phyloP scores from a whole-genome alignment of 2,329 filamentous ascomycete genomes.

The Pseudogymnoascus sp. region DNA sequence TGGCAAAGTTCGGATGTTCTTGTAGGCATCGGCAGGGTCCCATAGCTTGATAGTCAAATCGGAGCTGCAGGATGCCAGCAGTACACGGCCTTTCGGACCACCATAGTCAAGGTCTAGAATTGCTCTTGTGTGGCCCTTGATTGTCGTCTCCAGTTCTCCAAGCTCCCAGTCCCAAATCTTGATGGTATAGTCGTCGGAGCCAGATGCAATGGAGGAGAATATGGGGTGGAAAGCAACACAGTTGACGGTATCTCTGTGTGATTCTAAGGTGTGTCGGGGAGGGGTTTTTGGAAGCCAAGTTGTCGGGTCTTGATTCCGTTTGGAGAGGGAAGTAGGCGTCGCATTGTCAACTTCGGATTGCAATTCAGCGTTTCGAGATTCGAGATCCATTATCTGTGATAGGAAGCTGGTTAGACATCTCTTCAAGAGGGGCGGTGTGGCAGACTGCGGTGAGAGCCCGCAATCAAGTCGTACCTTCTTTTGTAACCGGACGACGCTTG shows the following conservation, averaged over 20 bases:
- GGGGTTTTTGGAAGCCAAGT: conserved; percentile 82
- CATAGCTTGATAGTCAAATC: conserved; percentile 92
- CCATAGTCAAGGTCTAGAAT: conserved; percentile 88
- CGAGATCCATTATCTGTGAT: conserved; percentile 85
- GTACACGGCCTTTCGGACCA: conserved; percentile 68
- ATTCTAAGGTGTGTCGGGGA: conserved; percentile 73
- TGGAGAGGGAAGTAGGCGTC: conserved; percentile 66
- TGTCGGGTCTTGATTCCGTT: conserved; percentile 73
- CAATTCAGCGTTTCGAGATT: conserved; percentile 62
- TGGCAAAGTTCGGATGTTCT: conserved; percentile 84
- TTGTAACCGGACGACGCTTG: conserved; percentile 84
- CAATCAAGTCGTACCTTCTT: conserved; percentile 62
- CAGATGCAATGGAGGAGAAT: conserved; percentile 83
- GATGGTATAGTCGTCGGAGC: conserved; percentile 86
- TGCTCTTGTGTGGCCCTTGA: conserved; percentile 86
- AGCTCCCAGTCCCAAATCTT: conserved; percentile 98
- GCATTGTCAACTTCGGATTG: conserved; percentile 80
- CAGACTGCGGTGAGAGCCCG: background rate
- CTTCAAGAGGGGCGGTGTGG: background rate
- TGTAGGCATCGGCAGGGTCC: conserved; percentile 88
- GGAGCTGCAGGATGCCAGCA: conserved; percentile 63
- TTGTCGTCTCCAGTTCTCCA: conserved; percentile 79
- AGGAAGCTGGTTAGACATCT: background rate
- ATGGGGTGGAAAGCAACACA: conserved; percentile 89
- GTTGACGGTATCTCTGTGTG: conserved; percentile 72